Evolutionary conservation across 257 asterid species (phyloP), one percentile per base, ranked within the genome.

Genomic region (Solanum raphanifolium): DNA sequence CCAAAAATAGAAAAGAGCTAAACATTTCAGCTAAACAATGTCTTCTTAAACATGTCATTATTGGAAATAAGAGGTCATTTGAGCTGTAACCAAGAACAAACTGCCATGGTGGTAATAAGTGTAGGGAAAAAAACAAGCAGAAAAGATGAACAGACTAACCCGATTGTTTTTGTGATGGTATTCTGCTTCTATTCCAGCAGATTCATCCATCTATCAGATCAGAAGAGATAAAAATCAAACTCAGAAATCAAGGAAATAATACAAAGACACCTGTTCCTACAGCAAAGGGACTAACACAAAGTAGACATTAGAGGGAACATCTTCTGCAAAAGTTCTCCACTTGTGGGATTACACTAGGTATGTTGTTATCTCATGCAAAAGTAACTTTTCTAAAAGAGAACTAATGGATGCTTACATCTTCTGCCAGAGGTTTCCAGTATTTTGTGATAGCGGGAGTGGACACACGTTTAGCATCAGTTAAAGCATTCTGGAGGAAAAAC

Each of bases 341-440:
- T 66, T 66, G 32, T 11, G 73, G 34, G 34, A 66, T 66, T 25
- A 66, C 73, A 66, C 34, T 5, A 13, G 34, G 73, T 66, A 66
- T 25, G 9, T 12, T 66, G 20, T 25, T 65, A 78, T 78, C 84
- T 78, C 62, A 25, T 41, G 32, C 41, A 46, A 81, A 81, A 90
- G 90, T 13, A 65, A 60, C 69, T 88, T 55, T 41, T 18, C 68
- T 32, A 48, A 88, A 73, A 87, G 69, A 84, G 85, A 91, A 34
- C 74, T 8, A 13, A 78, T 36, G 89, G 78, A 89, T 87, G 71
- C 99, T 94, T 92, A 97, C 99, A 92, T 97, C 99, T 66, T 95
- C 99, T 87, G 99, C 99, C 92, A 97, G 91, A 18, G 97, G 97
- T 91, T 94, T 95, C 99, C 99, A 97, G 91, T 95, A 97, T 60